A percentile compares a stretch with the other conserved stretches of the same genome.
These are phyloP conservation scores for Trichoderma reesei DNA, from an alignment of 495 filamentous ascomycete species.

Conservation along the genomic window DNA sequence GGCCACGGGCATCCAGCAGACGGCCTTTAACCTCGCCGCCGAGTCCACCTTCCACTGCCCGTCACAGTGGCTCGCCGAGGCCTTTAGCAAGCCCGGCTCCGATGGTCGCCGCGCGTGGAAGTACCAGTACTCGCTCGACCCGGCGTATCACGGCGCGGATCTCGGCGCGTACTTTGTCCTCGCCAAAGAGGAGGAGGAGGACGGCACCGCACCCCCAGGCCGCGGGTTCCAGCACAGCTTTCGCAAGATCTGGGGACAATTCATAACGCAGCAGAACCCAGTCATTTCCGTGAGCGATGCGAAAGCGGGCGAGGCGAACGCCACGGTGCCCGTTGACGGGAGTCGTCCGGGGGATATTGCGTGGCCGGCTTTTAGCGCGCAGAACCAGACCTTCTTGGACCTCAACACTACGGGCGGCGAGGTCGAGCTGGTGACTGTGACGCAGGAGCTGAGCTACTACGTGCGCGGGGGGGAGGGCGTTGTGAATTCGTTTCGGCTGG, in stretches of 20 bases:
- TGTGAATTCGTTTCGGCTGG: conserved; percentile 37
- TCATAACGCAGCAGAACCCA: conserved; percentile 44
- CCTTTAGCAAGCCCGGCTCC: conserved; percentile 25
- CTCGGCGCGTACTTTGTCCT: conserved; percentile 42
- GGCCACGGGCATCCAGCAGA: conserved; percentile 27
- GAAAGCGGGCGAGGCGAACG: conserved; percentile 22
- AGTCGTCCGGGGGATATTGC: conserved; percentile 10
- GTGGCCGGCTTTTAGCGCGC: conserved; percentile 29
- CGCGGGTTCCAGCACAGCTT: conserved; percentile 25
- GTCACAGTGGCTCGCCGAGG: conserved; percentile 53
- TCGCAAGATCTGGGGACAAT: conserved; percentile 42
- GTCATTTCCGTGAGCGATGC: conserved; percentile 38
- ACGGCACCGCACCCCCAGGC: conserved; percentile 19
- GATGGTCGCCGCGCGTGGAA: conserved; percentile 37
- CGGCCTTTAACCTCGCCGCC: conserved; percentile 45
- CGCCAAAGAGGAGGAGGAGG: too few relatives aligned
- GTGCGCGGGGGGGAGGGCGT: conserved; percentile 32
- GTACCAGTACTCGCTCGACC: conserved; percentile 54
- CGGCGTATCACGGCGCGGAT: conserved; percentile 49
- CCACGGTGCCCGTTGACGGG: conserved; percentile 16
- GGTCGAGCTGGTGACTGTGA: conserved; percentile 17
- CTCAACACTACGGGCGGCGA: conserved; percentile 46
- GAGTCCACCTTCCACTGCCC: conserved; percentile 56
- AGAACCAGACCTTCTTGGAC: conserved; percentile 34
- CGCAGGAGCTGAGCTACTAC: conserved; percentile 23